phyloP scores from a whole-genome alignment of 306 rosid genomes.

The Betula pendula region DNA sequence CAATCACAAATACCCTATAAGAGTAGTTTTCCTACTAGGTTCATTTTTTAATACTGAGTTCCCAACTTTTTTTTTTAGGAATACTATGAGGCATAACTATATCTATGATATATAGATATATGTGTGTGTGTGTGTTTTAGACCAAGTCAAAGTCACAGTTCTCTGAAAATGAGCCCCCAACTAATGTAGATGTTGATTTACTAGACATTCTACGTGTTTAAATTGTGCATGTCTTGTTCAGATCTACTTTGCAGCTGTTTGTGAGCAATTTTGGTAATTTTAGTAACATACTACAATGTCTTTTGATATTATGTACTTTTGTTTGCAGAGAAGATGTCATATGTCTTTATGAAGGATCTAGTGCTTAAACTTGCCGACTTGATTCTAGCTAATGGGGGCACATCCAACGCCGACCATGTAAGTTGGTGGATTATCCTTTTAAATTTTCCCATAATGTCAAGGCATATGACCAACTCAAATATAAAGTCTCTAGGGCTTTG shows the following conservation, averaged over 20 bases:
- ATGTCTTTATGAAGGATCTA: slow-evolving; percentile 55
- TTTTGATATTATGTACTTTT: slow-evolving; percentile 27
- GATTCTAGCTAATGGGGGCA: slow-evolving; percentile 38
- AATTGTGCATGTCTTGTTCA: neutral
- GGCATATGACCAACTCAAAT: slow-evolving; percentile 4
- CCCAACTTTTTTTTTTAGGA: neutral
- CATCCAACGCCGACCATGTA: slow-evolving; percentile 50
- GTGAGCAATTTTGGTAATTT: neutral
- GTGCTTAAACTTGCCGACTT: slow-evolving; percentile 73
- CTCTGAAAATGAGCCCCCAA: neutral
- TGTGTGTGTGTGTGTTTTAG: neutral
- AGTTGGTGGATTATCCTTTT: slow-evolving; percentile 35
- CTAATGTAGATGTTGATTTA: neutral
- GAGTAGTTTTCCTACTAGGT: neutral
- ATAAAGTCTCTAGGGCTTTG: slow-evolving; percentile 4
- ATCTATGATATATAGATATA: too few relatives aligned
- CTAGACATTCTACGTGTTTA: neutral
- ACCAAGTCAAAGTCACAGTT: neutral
- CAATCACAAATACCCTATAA: neutral
- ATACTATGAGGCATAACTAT: neutral
- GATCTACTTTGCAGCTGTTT: neutral
- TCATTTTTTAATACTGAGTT: neutral
- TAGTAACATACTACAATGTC: neutral
- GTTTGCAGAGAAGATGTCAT: slow-evolving; percentile 67
- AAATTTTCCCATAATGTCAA: slow-evolving; percentile 3